Conservation (phyloP, 176 grass and related monocot species). For the Dactylis glomerata region DNA sequence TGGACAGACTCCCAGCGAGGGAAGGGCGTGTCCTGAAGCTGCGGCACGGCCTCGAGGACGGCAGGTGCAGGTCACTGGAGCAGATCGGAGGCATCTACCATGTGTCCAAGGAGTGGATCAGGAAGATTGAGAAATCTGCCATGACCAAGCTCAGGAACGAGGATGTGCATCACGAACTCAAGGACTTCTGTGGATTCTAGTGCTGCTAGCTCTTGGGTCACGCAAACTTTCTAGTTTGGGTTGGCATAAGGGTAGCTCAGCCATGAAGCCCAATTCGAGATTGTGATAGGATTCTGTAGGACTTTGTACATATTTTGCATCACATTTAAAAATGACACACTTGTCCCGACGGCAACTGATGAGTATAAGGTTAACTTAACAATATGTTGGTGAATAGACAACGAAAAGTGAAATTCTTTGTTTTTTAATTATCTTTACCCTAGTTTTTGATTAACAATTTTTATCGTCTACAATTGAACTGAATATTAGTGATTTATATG, state of each 20-base stretch:
- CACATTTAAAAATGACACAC: background rate
- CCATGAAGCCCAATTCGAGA: background rate
- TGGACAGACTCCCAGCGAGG: conserved; percentile 54
- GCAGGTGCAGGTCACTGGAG: conserved; percentile 64
- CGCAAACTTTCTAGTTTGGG: background rate
- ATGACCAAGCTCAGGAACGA: conserved; percentile 66
- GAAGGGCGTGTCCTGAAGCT: conserved; percentile 57
- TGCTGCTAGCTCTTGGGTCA: background rate
- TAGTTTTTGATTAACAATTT: background rate
- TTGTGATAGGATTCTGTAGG: background rate
- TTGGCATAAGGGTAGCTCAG: background rate
- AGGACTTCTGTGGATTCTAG: conserved; percentile 39
- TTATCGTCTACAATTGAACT: background rate
- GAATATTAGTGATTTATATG: background rate
- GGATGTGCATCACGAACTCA: conserved; percentile 39
- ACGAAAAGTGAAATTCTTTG: background rate
- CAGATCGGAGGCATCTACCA: conserved; percentile 65
- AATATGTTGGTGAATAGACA: background rate
- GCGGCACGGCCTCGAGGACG: conserved; percentile 66
- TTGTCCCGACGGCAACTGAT: background rate
- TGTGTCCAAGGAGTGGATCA: conserved; percentile 80
- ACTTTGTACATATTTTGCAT: conserved; percentile 10
- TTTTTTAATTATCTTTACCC: background rate
- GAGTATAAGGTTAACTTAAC: background rate
- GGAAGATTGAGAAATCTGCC: conserved; percentile 75